Conservation (phyloP, 192 early-diverging fungal genomes). For the Backusella parvicylindrica region DNA sequence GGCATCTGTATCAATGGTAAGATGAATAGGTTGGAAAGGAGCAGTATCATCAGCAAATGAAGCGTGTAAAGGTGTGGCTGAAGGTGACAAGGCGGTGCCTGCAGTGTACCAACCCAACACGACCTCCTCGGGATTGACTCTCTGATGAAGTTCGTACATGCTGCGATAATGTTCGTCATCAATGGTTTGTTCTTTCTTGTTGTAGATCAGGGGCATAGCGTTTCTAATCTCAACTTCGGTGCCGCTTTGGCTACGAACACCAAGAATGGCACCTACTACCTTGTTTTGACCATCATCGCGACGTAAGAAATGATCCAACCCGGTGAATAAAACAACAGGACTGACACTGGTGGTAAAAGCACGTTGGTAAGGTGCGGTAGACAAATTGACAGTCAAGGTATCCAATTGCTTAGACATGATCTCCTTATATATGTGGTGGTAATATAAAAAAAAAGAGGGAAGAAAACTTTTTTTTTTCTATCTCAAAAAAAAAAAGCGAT, state of each 20-base stretch:
- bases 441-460: neutral
- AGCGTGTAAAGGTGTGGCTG: conserved; percentile 74
- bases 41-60: conserved; percentile 76
- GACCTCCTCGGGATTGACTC: conserved; percentile 84
- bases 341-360: conserved; percentile 60
- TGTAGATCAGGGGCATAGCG: conserved; percentile 82
- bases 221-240: conserved; percentile 84
- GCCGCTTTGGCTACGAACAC: conserved; percentile 85
- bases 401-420: conserved; percentile 23
- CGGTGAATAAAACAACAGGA: conserved; percentile 87
- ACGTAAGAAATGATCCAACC: conserved; percentile 90
- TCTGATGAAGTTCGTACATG: conserved; percentile 87
- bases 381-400: conserved; percentile 22
- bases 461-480: neutral
- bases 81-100: conserved; percentile 61
- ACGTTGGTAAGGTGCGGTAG: conserved; percentile 39
- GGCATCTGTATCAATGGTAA: conserved; percentile 84
- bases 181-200: conserved; percentile 75
- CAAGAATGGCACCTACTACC: conserved; percentile 90
- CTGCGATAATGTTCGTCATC: conserved; percentile 87
- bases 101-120: conserved; percentile 95
- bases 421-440: neutral
- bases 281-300: conserved; percentile 77
- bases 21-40: conserved; percentile 74
- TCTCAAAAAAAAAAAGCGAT: conserved; percentile 9